Evolutionary conservation across 257 asterid species (phyloP).

Genomic region (Fraxinus americana): DNA sequence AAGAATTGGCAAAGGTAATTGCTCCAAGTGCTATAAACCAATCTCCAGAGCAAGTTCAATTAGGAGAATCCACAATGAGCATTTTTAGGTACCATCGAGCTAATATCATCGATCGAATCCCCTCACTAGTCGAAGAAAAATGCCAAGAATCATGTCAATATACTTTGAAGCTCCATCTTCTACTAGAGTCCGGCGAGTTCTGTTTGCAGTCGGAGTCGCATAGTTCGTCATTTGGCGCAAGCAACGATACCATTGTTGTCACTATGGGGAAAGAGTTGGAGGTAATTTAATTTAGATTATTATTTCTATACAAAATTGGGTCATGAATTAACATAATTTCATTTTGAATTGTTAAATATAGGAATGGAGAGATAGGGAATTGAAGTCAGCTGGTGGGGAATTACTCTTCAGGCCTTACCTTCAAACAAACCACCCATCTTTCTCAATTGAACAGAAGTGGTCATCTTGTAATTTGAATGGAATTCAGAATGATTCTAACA

Average conservation of each 20-base stretch:
- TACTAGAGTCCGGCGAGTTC: slow-evolving; percentile 38
- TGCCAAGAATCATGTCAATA: slow-evolving; percentile 36
- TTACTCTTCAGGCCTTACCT: slow-evolving; percentile 33
- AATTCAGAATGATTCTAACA: slow-evolving; percentile 11
- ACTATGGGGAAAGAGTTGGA: slow-evolving; percentile 46
- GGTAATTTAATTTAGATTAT: slow-evolving; percentile 33
- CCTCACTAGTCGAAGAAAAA: slow-evolving; percentile 21
- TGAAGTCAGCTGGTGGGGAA: slow-evolving; percentile 35
- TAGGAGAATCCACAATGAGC: slow-evolving; percentile 37
- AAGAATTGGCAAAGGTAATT: slow-evolving; percentile 40
- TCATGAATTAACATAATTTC: not conserved
- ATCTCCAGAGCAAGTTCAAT: slow-evolving; percentile 18
- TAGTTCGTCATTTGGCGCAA: slow-evolving; percentile 30
- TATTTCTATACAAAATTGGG: not conserved
- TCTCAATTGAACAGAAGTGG: slow-evolving; percentile 51
- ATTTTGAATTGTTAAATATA: slow-evolving; percentile 7
- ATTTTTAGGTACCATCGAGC: slow-evolving; percentile 49
- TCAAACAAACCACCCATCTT: slow-evolving; percentile 34
- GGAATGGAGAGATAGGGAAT: slow-evolving; percentile 37
- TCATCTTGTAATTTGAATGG: slow-evolving; percentile 23
- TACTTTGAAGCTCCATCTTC: slow-evolving; percentile 52
- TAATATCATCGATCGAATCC: slow-evolving; percentile 31
- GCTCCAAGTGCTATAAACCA: slow-evolving; percentile 19
- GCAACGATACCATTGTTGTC: slow-evolving; percentile 37
- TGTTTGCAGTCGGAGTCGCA: slow-evolving; percentile 13